These are phyloP conservation scores for Vigna reflexopilosa DNA, from an alignment of 306 rosid species.

Conservation along the genomic window DNA sequence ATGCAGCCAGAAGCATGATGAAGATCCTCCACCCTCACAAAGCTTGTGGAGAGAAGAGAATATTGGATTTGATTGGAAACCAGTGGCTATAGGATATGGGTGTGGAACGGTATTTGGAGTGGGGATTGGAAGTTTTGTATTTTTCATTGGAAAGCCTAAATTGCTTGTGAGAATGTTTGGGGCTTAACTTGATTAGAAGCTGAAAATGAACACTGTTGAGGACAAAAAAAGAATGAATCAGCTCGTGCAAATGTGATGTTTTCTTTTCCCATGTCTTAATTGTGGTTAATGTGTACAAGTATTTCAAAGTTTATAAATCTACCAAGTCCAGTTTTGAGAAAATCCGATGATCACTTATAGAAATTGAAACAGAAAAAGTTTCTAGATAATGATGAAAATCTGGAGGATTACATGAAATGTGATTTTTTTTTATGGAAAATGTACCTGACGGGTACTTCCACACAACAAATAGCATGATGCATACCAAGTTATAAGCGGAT, in stretches of 20 bases:
- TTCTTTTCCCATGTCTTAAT: neutral
- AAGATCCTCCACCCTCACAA: neutral
- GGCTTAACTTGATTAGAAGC: neutral
- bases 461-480: too few species aligned
- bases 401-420: constrained; percentile 5
- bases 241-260: neutral
- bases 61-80: constrained; percentile 47
- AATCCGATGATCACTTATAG: constrained; percentile 22
- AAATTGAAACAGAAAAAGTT: neutral
- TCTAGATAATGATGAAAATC: constrained; percentile 41
- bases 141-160: constrained; percentile 6
- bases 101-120: constrained; percentile 46
- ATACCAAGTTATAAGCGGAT: too few species aligned
- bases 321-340: constrained; percentile 45
- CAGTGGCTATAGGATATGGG: constrained; percentile 48
- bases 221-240: neutral
- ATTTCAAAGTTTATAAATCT: neutral
- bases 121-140: neutral
- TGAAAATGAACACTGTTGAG: too few species aligned
- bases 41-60: neutral
- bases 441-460: too few species aligned
- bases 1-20: constrained; percentile 6
- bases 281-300: neutral
- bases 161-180: constrained; percentile 22
- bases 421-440: neutral